These are phyloP conservation scores for Kurtzmaniella quercitrusa DNA, from an alignment of 1,139 yeast genomes.

Conservation along the genomic window DNA sequence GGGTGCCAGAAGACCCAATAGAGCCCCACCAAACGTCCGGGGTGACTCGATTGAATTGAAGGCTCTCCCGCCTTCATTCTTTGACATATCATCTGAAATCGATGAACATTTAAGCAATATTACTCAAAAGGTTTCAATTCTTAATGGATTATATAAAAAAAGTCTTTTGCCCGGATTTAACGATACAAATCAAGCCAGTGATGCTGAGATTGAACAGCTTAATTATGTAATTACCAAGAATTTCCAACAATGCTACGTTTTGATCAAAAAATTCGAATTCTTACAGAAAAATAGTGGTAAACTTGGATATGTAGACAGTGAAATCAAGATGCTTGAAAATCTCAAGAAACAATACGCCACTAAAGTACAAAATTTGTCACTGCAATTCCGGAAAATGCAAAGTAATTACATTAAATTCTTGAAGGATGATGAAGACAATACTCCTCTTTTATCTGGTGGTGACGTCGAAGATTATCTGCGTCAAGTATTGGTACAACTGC, in stretches of 20 bases:
- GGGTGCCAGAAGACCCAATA: slow-evolving; percentile 17
- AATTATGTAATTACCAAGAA: slow-evolving; percentile 69
- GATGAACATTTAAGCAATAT: slow-evolving; percentile 55
- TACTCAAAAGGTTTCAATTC: slow-evolving; percentile 46
- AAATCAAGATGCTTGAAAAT: slow-evolving; percentile 66
- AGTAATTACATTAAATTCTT: slow-evolving; percentile 78
- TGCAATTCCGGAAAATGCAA: slow-evolving; percentile 80
- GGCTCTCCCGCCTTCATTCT: slow-evolving; percentile 71
- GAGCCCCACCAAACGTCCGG: slow-evolving; percentile 11
- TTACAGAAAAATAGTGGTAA: slow-evolving; percentile 34
- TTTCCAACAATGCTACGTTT: slow-evolving; percentile 72
- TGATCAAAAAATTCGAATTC: slow-evolving; percentile 65
- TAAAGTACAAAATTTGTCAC: slow-evolving; percentile 73
- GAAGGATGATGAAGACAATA: slow-evolving; percentile 53
- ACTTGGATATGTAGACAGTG: slow-evolving; percentile 42
- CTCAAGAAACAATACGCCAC: slow-evolving; percentile 82
- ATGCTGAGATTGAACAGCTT: slow-evolving; percentile 65
- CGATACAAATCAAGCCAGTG: slow-evolving; percentile 59
- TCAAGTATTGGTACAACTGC: slow-evolving; percentile 42
- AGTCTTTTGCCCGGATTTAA: slow-evolving; percentile 82
- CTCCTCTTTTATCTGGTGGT: neutral
- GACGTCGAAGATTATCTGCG: slow-evolving; percentile 26
- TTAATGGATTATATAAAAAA: slow-evolving; percentile 71
- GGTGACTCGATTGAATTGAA: slow-evolving; percentile 39
- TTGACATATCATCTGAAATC: slow-evolving; percentile 69